Evolutionary conservation across 371 early-diverging fungal species (phyloP), one percentile per base, ranked within the genome.

Genomic region (Smittium culicis): DNA sequence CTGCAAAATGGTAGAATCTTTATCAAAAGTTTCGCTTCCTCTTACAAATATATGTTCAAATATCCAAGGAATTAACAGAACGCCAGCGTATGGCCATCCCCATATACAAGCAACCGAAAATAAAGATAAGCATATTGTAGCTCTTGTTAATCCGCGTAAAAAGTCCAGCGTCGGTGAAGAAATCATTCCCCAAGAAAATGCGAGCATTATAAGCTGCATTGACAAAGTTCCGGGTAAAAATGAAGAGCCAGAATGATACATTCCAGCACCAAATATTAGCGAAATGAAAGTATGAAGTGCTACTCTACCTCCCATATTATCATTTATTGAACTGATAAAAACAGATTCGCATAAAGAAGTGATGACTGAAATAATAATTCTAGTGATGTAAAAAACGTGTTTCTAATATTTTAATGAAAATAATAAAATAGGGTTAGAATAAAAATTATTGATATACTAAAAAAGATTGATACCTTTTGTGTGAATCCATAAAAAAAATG

Each of bases 41-140:
- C 69, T 34, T 25, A 88, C 73, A 3, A 84, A 34, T 16, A 93
- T 25, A 67, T 89, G 89, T 70, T 91, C 90, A 27, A 88, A 65
- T 1, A 79, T 85, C 78, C 88, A 88, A 30, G 93, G 93, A 20
- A 93, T 69, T 0, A 86, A 91, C 2, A 86, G 74, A 0, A 86
- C 81, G 0, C 82, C 89, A 58, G 84, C 78, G 72, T 94, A 96
- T 16, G 96, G 97, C 96, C 97, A 94, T 1, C 93, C 96, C 14
- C 83, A 76, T 14, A 87, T 70, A 1, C 85, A 84, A 27, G 88
- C 92, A n/a, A 86, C 62, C 2, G 82, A 90, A 58, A 87, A 76
- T 72, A 81, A 84, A 30, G 82, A 75, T 1, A 87, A 81, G 27
- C 73, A 72, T 8, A 60, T 82, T 77, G 54, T 74, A 68, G 61